Evolutionary conservation across 2,329 filamentous ascomycete genomes (phyloP).

Genomic region (Beauveria asiatica): DNA sequence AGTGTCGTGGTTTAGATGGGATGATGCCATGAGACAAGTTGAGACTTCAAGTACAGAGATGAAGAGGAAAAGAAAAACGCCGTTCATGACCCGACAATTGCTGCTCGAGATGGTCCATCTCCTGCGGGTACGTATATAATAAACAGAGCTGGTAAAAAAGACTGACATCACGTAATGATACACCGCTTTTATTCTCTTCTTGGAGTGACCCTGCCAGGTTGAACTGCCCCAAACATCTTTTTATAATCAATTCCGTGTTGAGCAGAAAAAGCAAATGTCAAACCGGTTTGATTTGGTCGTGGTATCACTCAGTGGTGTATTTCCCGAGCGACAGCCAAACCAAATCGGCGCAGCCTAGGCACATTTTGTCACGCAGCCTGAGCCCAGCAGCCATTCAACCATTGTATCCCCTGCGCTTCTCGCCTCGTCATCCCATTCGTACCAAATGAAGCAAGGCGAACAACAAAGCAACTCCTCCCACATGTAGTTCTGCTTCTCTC

Average conservation of each 20-base stretch:
- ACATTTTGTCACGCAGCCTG: neutral
- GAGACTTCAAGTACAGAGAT: neutral
- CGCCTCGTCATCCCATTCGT: neutral
- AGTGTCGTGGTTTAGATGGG: neutral
- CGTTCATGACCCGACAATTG: slow-evolving; percentile 7
- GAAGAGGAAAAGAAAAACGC: slow-evolving; percentile 3
- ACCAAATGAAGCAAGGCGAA: neutral
- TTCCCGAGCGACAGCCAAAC: neutral
- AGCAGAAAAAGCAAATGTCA: slow-evolving; percentile 9
- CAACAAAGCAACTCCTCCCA: neutral
- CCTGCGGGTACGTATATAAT: slow-evolving; percentile 4
- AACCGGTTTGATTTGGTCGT: neutral
- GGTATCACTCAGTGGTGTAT: neutral
- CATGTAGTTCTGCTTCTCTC: neutral
- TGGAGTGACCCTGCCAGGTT: slow-evolving; percentile 15
- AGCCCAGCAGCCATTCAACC: neutral
- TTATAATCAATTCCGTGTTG: slow-evolving; percentile 11
- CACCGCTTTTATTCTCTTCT: slow-evolving; percentile 14
- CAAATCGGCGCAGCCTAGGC: neutral
- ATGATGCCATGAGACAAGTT: neutral
- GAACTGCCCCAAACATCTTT: slow-evolving; percentile 15
- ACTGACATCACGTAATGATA: slow-evolving; percentile 10
- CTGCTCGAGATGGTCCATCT: slow-evolving; percentile 7
- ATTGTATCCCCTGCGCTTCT: neutral
- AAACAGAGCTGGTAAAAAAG: neutral